phyloP scores from a whole-genome alignment of 768 basidiomycete genomes.

The Boletus barrowsii region DNA sequence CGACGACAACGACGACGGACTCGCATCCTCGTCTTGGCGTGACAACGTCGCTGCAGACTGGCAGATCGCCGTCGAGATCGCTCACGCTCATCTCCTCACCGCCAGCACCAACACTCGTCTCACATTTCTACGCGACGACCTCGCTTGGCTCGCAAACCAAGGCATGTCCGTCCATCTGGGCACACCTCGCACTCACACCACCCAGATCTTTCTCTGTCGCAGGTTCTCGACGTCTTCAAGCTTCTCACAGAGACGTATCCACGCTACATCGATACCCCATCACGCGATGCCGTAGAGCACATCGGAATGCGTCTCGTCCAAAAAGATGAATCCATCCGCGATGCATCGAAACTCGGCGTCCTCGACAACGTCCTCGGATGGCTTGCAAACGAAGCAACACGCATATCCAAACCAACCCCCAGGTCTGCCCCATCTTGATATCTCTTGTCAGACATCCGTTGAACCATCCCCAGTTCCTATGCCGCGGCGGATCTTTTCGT shows the following conservation, averaged over 20 bases:
- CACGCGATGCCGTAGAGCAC: conserved; percentile 67
- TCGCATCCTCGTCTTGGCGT: conserved; percentile 40
- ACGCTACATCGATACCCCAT: conserved; percentile 70
- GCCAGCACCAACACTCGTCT: conserved; percentile 53
- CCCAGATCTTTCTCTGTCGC: conserved; percentile 57
- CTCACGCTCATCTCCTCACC: conserved; percentile 47
- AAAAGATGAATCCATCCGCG: conserved; percentile 50
- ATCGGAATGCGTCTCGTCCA: conserved; percentile 63
- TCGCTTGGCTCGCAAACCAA: conserved; percentile 54
- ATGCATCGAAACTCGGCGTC: conserved; percentile 52
- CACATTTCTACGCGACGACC: conserved; percentile 61
- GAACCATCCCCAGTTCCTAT: conserved; percentile 36
- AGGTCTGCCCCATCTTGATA: conserved; percentile 44
- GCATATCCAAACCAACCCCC: conserved; percentile 50
- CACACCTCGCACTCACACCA: conserved; percentile 1
- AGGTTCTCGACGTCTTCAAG: conserved; percentile 67
- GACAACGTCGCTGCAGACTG: conserved; percentile 55
- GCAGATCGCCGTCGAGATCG: conserved; percentile 51
- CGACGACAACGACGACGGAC: conserved; percentile 17
- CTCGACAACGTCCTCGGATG: conserved; percentile 73
- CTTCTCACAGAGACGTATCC: conserved; percentile 75
- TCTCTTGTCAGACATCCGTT: neutral
- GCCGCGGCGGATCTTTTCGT: conserved; percentile 64
- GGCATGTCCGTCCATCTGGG: conserved; percentile 39
- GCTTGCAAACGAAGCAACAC: conserved; percentile 65